phyloP scores from a whole-genome alignment of 1,284 basidiomycete species.

The Ceratobasidium sp. region DNA sequence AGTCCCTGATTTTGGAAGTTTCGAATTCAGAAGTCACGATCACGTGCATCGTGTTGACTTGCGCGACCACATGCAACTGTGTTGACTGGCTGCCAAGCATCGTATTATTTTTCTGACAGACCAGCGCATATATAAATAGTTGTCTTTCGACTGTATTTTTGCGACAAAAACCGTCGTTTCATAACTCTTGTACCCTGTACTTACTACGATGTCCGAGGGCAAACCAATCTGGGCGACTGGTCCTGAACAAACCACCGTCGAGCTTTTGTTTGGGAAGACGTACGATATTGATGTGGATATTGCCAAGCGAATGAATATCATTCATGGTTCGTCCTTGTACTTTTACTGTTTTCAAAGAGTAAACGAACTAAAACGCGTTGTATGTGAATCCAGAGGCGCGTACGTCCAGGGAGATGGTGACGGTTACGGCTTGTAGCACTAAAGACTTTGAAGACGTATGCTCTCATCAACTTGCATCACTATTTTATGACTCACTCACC shows the following conservation, averaged over 20 bases:
- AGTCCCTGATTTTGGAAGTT: background rate
- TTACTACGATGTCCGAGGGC: background rate
- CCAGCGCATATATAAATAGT: slow-evolving; percentile 6
- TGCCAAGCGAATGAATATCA: slow-evolving; percentile 29
- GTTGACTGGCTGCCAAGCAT: slow-evolving; percentile 2
- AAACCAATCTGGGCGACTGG: slow-evolving; percentile 32
- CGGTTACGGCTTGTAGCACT: slow-evolving; percentile 21
- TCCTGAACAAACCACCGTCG: slow-evolving; percentile 25
- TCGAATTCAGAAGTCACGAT: slow-evolving; percentile 6
- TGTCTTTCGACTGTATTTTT: background rate
- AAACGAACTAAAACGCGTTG: no score
- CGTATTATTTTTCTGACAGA: background rate
- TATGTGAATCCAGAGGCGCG: no score
- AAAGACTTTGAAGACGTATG: slow-evolving; percentile 25
- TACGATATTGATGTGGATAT: slow-evolving; percentile 36
- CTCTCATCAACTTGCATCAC: background rate
- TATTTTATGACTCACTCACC: background rate
- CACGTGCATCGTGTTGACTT: background rate
- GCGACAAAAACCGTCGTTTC: background rate
- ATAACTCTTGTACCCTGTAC: no score
- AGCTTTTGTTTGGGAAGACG: background rate
- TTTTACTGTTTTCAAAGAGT: no score
- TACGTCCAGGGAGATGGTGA: background rate
- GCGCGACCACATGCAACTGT: background rate
- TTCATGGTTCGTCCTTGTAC: slow-evolving; percentile 30